Evolutionary conservation across 768 basidiomycete genomes (phyloP).

Genomic region (Suillus americanus): DNA sequence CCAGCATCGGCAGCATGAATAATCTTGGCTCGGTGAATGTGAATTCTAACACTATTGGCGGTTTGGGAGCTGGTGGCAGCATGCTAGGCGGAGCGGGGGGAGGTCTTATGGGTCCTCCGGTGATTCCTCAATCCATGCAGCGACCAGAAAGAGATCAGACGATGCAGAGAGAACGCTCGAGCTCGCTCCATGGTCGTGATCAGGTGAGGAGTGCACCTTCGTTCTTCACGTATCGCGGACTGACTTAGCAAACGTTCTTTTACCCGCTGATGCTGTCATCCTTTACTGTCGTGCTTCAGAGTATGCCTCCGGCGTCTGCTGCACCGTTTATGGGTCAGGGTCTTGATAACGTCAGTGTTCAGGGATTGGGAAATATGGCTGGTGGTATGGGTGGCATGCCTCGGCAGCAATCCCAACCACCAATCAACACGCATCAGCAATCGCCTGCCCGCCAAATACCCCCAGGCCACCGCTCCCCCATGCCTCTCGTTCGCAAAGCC

Average conservation of each 20-base stretch:
- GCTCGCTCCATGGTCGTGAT: conserved; percentile 23
- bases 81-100: conserved; percentile 31
- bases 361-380: conserved; percentile 11
- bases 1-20: conserved; percentile 15
- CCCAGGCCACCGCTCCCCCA: conserved; percentile 21
- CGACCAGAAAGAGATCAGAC: conserved; percentile 24
- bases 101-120: conserved; percentile 41
- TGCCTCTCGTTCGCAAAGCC: conserved; percentile 20
- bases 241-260: conserved; percentile 6
- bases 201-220: conserved; percentile 15
- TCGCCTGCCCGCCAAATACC: conserved; percentile 24
- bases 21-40: conserved; percentile 24
- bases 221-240: neutral
- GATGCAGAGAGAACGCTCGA: conserved; percentile 28
- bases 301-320: conserved; percentile 22
- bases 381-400: conserved; percentile 13
- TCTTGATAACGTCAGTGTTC: conserved; percentile 17
- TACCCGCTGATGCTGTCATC: neutral
- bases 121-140: conserved; percentile 28
- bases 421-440: conserved; percentile 20
- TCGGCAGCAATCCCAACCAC: conserved; percentile 26
- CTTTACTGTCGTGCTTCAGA: conserved; percentile 12
- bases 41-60: conserved; percentile 15
- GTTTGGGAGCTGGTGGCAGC: conserved; percentile 20
- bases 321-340: conserved; percentile 20